phyloP scores from a whole-genome alignment of 2,329 filamentous ascomycete species.

The Elsinoe batatas region DNA sequence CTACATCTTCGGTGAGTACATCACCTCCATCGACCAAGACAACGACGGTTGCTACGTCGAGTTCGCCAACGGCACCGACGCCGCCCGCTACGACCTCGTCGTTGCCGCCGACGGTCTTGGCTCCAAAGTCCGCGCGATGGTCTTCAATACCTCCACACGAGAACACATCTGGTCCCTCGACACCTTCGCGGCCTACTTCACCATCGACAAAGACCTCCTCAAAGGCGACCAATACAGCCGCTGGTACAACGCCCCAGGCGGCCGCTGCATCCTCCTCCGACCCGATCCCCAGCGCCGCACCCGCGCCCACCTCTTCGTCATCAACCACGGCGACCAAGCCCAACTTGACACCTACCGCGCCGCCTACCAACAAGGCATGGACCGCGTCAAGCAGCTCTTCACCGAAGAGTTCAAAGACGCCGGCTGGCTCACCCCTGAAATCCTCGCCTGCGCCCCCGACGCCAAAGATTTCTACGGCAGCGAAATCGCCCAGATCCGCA shows the following conservation, averaged over 20 bases:
- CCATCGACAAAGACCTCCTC: conserved; percentile 18
- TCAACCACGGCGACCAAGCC: conserved; percentile 14
- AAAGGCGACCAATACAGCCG: conserved; percentile 18
- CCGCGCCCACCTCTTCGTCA: conserved; percentile 17
- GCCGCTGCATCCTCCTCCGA: conserved; percentile 18
- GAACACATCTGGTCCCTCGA: conserved; percentile 16
- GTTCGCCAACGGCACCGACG: conserved; percentile 29
- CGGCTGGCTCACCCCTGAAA: conserved; percentile 26
- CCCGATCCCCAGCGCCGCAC: conserved; percentile 19
- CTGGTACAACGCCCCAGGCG: conserved; percentile 16
- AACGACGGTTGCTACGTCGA: conserved; percentile 32
- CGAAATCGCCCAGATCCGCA: conserved; percentile 23
- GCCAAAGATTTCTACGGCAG: conserved; percentile 22
- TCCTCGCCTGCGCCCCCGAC: conserved; percentile 29
- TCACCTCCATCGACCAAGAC: conserved; percentile 28
- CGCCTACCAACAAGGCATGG: conserved; percentile 19
- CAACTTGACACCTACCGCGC: conserved; percentile 11
- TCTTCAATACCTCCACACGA: conserved; percentile 16
- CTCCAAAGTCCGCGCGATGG: conserved; percentile 17
- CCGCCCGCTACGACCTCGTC: conserved; percentile 18
- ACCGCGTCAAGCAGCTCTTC: conserved; percentile 19
- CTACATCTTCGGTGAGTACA: conserved; percentile 26
- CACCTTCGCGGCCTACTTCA: conserved; percentile 22
- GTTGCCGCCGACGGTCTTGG: conserved; percentile 23
- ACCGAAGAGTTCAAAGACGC: conserved; percentile 20